Evolutionary conservation across 202 grass and related monocot species (phyloP).

Genomic region (Dendrocalamus latiflorus): DNA sequence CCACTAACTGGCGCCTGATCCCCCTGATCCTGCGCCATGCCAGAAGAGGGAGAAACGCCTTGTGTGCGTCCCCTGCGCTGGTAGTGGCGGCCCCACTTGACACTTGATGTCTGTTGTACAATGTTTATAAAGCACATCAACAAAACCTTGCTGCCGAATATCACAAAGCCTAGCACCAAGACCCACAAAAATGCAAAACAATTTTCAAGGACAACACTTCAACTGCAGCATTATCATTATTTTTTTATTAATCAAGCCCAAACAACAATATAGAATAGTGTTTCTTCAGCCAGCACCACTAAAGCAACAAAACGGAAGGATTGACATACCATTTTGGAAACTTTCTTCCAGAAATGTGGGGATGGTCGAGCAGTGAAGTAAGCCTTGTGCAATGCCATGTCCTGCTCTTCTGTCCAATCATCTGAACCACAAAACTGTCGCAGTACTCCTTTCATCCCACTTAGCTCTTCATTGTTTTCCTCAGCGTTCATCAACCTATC

Average conservation of each 20-base stretch:
- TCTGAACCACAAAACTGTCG: constrained; percentile 23
- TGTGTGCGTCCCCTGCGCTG: too few species aligned
- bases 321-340: constrained; percentile 80
- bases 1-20: too few species aligned
- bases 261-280: neutral
- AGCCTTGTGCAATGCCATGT: constrained; percentile 53
- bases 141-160: neutral
- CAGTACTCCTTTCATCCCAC: constrained; percentile 18
- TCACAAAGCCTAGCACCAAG: neutral
- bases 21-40: too few species aligned
- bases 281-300: constrained; percentile 3
- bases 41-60: too few species aligned
- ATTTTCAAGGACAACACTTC: neutral
- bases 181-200: neutral
- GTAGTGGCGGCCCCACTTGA: too few species aligned
- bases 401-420: constrained; percentile 76
- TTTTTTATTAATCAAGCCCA: constrained; percentile 6
- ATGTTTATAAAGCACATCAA: neutral
- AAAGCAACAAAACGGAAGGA: constrained; percentile 15
- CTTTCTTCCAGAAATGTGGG: constrained; percentile 93
- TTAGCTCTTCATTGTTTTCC: constrained; percentile 18
- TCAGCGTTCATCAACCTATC: neutral
- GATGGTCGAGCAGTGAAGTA: constrained; percentile 71
- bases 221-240: neutral
- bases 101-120: neutral